A percentile compares a stretch with the other conserved stretches of the same genome.
Evolutionary conservation across 2,329 filamentous ascomycete species (phyloP).

Genomic region (Colletotrichum eremochloae): DNA sequence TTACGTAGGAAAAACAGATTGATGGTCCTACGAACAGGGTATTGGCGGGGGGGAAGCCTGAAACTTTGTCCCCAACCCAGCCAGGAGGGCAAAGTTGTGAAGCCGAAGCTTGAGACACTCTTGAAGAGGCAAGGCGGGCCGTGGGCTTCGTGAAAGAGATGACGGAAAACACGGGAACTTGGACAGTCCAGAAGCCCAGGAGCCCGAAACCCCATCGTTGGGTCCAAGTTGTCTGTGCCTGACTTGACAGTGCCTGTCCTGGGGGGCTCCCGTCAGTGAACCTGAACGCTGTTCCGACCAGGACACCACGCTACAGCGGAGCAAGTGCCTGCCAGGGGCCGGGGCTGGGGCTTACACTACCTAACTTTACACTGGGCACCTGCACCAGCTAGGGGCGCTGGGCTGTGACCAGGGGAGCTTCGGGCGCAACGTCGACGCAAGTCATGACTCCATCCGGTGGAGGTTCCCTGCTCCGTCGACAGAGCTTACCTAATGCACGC

Average conservation of each 20-base stretch:
- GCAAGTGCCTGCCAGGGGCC: constrained; percentile 11
- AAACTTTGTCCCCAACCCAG: constrained; percentile 4
- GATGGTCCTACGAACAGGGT: background rate
- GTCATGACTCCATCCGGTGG: constrained; percentile 8
- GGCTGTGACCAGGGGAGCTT: constrained; percentile 22
- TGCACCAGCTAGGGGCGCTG: constrained; percentile 1
- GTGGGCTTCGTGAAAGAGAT: constrained; percentile 16
- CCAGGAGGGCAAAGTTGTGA: constrained; percentile 21
- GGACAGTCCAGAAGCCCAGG: background rate
- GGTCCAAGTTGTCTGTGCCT: constrained; percentile 21
- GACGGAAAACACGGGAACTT: constrained; percentile 4
- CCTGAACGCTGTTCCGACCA: background rate
- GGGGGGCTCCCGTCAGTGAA: constrained; percentile 1
- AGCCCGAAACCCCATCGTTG: constrained; percentile 15
- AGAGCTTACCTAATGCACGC: background rate
- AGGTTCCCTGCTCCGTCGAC: background rate
- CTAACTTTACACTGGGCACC: no score
- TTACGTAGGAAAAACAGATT: background rate
- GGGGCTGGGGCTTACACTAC: no score
- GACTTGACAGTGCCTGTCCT: background rate
- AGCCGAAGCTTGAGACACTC: constrained; percentile 37
- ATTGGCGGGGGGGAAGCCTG: constrained; percentile 1
- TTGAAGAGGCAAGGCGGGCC: constrained; percentile 17
- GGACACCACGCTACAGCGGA: constrained; percentile 36
- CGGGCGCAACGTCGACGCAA: constrained; percentile 12